A percentile compares a stretch with the other conserved stretches of the same genome.
Evolutionary conservation across 768 basidiomycete genomes (phyloP).

Genomic region (Trichaptum fuscoviolaceum): DNA sequence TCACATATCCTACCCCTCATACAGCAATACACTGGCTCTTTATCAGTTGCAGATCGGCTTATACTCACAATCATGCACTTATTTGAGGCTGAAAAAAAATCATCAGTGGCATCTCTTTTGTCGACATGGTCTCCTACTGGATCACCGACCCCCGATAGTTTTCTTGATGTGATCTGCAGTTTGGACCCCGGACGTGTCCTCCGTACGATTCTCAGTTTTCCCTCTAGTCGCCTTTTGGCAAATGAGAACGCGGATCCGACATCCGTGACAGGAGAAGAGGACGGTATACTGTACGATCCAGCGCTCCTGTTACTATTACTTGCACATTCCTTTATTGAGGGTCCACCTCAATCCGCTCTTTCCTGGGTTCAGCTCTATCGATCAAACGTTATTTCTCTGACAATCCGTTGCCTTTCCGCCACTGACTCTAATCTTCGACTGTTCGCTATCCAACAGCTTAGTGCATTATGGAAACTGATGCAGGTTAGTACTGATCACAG

Average conservation of each 20-base stretch:
- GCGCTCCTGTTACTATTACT: slow-evolving; percentile 67
- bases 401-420: slow-evolving; percentile 68
- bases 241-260: slow-evolving; percentile 25
- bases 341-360: slow-evolving; percentile 50
- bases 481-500: slow-evolving; percentile 41
- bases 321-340: slow-evolving; percentile 56
- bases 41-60: slow-evolving; percentile 56
- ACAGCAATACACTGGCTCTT: slow-evolving; percentile 67
- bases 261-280: slow-evolving; percentile 20
- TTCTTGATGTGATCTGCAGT: slow-evolving; percentile 61
- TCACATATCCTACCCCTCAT: slow-evolving; percentile 78
- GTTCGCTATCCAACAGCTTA: slow-evolving; percentile 55
- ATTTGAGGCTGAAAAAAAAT: slow-evolving; percentile 67
- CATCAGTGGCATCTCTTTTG: slow-evolving; percentile 60
- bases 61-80: slow-evolving; percentile 73
- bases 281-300: slow-evolving; percentile 68
- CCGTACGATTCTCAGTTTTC: slow-evolving; percentile 67
- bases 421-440: slow-evolving; percentile 55
- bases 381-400: slow-evolving; percentile 70
- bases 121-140: slow-evolving; percentile 55
- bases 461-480: slow-evolving; percentile 53
- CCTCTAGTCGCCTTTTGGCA: slow-evolving; percentile 49
- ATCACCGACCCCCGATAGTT: slow-evolving; percentile 36
- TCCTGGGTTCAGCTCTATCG: slow-evolving; percentile 87
- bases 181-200: slow-evolving; percentile 67